These are phyloP conservation scores for Cryptosporidium meleagridis DNA, from an alignment of 169 alveolate genomes.

Conservation along the genomic window DNA sequence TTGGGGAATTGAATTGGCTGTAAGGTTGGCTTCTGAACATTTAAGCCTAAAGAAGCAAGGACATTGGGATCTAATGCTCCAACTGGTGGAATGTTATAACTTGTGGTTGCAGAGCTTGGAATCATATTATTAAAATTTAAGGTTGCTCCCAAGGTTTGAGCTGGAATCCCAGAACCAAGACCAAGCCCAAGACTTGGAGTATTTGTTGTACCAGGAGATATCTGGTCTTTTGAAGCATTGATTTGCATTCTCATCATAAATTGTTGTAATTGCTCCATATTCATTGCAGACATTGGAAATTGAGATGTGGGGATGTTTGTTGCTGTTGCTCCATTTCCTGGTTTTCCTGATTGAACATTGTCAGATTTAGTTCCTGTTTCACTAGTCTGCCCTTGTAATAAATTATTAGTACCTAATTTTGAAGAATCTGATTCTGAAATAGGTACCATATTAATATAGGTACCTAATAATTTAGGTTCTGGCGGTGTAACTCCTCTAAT, in stretches of 20 bases:
- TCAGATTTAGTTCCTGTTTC: not conserved
- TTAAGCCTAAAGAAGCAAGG: conserved; percentile 48
- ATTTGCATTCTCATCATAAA: conserved; percentile 44
- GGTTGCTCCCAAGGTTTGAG: not conserved
- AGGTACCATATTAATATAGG: conserved; percentile 66
- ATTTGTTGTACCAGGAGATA: not conserved
- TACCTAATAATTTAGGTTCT: conserved; percentile 44
- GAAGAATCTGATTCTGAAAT: conserved; percentile 17
- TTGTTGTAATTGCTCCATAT: conserved; percentile 54
- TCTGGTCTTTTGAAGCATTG: conserved; percentile 1
- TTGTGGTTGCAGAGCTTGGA: not conserved
- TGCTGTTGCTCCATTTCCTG: not conserved
- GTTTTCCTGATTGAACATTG: not conserved
- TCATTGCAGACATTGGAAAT: conserved; percentile 57
- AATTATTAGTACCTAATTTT: not conserved
- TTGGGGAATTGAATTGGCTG: conserved; percentile 69
- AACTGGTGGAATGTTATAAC: conserved; percentile 42
- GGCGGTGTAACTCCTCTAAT: conserved; percentile 62
- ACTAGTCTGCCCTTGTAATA: not conserved
- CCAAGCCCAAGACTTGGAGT: conserved; percentile 16
- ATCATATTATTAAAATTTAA: not conserved
- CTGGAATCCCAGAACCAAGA: not conserved
- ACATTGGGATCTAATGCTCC: conserved; percentile 62
- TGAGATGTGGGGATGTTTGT: conserved; percentile 32
- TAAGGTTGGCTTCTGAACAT: conserved; percentile 56